phyloP scores from a whole-genome alignment of 768 basidiomycete genomes.

The Boletus rubroflammeus region DNA sequence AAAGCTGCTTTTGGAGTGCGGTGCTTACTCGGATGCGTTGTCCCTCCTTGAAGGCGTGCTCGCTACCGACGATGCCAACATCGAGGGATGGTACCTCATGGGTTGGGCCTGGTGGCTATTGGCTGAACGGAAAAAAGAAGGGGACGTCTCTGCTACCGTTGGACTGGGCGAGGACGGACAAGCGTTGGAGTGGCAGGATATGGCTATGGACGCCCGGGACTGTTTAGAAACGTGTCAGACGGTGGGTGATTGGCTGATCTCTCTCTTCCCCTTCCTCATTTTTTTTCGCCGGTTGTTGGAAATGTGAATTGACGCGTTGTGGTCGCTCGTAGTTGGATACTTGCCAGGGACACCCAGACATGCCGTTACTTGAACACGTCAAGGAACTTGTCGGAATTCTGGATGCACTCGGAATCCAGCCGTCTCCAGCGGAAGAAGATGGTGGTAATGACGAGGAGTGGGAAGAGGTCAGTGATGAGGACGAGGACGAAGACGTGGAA shows the following conservation, averaged over 20 bases:
- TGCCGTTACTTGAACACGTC: constrained; percentile 70
- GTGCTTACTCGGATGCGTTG: constrained; percentile 66
- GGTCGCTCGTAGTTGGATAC: constrained; percentile 52
- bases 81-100: constrained; percentile 92
- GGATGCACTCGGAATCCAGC: constrained; percentile 60
- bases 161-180: constrained; percentile 36
- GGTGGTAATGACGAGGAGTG: constrained; percentile 45
- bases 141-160: constrained; percentile 39
- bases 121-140: constrained; percentile 66
- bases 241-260: constrained; percentile 42
- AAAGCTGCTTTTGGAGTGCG: constrained; percentile 79
- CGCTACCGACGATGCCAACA: constrained; percentile 76
- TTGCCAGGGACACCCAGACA: constrained; percentile 71
- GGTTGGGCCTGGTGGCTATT: constrained; percentile 91
- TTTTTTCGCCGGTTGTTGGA: neutral
- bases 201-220: constrained; percentile 73
- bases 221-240: constrained; percentile 81
- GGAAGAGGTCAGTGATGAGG: constrained; percentile 61
- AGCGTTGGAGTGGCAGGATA: constrained; percentile 64
- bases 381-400: constrained; percentile 68
- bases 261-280: neutral
- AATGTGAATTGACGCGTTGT: neutral
- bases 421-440: constrained; percentile 50
- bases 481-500: constrained; percentile 52
- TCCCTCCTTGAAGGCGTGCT: constrained; percentile 76